These are phyloP conservation scores for Yamadazyma jaroonii DNA, from an alignment of 1,139 yeast species.

Conservation along the genomic window DNA sequence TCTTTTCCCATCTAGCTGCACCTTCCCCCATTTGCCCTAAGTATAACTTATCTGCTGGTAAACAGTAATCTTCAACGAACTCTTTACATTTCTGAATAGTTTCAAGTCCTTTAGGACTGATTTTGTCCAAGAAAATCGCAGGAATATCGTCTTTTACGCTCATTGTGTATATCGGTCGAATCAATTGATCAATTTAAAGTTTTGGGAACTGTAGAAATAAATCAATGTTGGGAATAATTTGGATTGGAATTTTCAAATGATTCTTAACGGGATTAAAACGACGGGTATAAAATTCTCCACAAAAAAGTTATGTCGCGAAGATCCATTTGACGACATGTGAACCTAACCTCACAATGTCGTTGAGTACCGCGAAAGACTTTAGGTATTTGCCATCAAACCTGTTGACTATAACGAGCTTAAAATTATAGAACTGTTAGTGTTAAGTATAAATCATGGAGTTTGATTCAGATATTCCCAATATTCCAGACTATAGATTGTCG, in stretches of 20 bases:
- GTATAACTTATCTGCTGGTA: constrained; percentile 55
- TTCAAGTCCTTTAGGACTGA: constrained; percentile 52
- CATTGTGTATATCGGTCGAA: constrained; percentile 5
- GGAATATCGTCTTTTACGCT: constrained; percentile 38
- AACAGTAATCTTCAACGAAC: constrained; percentile 58
- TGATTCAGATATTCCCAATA: constrained; percentile 52
- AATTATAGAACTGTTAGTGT: neutral
- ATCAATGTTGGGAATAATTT: no score
- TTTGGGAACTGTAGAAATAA: no score
- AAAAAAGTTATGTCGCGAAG: neutral
- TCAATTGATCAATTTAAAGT: neutral
- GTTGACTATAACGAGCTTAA: neutral
- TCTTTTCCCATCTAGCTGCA: constrained; percentile 47
- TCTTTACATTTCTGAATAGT: constrained; percentile 47
- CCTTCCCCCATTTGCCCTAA: constrained; percentile 31
- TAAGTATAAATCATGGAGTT: constrained; percentile 24
- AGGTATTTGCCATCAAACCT: constrained; percentile 9
- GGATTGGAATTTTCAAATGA: no score
- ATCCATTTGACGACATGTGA: neutral
- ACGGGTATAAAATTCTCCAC: neutral
- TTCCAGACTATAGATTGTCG: constrained; percentile 80
- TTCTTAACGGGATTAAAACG: no score
- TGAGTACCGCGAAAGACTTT: neutral
- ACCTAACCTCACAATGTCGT: no score
- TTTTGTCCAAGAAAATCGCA: constrained; percentile 38